A percentile compares a stretch with the other conserved stretches of the same genome.
Evolutionary conservation across 139 green algal genomes (phyloP).

Genomic region (Klebsormidium nitens): DNA sequence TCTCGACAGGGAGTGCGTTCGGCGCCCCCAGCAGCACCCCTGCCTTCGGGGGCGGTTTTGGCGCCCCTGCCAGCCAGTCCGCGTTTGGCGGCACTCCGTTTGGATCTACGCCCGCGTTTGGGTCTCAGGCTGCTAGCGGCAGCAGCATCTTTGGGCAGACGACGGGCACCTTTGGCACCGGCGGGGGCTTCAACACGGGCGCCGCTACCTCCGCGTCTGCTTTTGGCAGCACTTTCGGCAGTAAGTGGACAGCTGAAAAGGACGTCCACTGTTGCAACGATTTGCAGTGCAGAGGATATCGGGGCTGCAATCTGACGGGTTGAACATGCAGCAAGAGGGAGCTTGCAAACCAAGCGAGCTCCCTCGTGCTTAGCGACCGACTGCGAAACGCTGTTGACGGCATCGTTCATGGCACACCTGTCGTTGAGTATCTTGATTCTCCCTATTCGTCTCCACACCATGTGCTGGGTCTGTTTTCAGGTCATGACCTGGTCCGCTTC

Average conservation of each 20-base stretch:
- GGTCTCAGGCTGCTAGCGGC: neutral
- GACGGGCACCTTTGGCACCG: neutral
- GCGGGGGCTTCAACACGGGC: neutral
- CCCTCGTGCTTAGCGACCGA: neutral
- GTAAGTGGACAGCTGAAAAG: neutral
- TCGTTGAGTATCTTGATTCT: neutral
- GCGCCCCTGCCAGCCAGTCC: neutral
- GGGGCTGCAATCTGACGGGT: neutral
- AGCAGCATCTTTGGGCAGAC: conserved; percentile 6
- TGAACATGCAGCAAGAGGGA: neutral
- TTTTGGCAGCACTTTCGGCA: conserved; percentile 13
- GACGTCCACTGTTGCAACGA: neutral
- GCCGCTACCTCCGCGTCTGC: neutral
- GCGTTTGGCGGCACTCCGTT: neutral
- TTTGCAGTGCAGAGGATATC: neutral
- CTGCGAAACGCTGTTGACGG: neutral
- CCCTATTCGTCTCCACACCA: neutral
- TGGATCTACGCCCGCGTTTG: conserved; percentile 27
- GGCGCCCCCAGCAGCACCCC: conserved; percentile 17
- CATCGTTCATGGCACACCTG: neutral
- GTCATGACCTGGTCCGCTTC: too few relatives aligned
- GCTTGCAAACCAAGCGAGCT: neutral
- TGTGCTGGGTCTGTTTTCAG: too few relatives aligned
- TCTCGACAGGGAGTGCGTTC: conserved; percentile 32
- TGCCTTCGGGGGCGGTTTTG: conserved; percentile 16